Evolutionary conservation across 2,329 filamentous ascomycete genomes (phyloP).

Genomic region (Alternaria panax): DNA sequence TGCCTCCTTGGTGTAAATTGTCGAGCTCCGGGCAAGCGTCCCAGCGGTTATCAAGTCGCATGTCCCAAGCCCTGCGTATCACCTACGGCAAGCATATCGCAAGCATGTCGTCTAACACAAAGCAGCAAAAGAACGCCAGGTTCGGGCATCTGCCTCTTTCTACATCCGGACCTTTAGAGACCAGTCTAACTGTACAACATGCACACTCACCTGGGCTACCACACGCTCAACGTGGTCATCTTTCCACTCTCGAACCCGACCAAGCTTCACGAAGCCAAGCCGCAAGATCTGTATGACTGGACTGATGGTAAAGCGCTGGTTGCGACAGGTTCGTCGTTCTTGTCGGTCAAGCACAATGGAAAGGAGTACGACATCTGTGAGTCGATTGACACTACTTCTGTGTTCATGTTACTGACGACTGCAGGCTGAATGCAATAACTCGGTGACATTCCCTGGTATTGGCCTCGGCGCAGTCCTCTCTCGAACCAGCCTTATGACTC

Average conservation of each 20-base stretch:
- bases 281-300: slow-evolving; percentile 78
- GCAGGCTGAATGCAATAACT: slow-evolving; percentile 86
- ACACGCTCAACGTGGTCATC: slow-evolving; percentile 63
- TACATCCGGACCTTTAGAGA: slow-evolving; percentile 52
- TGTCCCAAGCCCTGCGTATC: neutral
- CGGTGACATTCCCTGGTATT: slow-evolving; percentile 84
- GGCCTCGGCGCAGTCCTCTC: slow-evolving; percentile 79
- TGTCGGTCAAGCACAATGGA: slow-evolving; percentile 69
- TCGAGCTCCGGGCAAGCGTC: neutral
- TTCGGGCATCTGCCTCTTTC: slow-evolving; percentile 52
- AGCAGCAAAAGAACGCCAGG: slow-evolving; percentile 38
- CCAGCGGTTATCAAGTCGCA: neutral
- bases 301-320: slow-evolving; percentile 79
- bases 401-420: slow-evolving; percentile 11
- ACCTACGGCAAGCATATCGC: neutral
- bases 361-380: slow-evolving; percentile 63
- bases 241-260: slow-evolving; percentile 89
- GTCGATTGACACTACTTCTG: slow-evolving; percentile 19
- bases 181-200: slow-evolving; percentile 46
- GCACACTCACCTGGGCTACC: neutral
- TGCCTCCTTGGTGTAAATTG: neutral
- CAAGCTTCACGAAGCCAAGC: slow-evolving; percentile 80
- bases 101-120: slow-evolving; percentile 22
- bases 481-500: slow-evolving; percentile 70
- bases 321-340: slow-evolving; percentile 84